phyloP scores from a whole-genome alignment of 495 filamentous ascomycete genomes.

The Lophiotrema nucula region DNA sequence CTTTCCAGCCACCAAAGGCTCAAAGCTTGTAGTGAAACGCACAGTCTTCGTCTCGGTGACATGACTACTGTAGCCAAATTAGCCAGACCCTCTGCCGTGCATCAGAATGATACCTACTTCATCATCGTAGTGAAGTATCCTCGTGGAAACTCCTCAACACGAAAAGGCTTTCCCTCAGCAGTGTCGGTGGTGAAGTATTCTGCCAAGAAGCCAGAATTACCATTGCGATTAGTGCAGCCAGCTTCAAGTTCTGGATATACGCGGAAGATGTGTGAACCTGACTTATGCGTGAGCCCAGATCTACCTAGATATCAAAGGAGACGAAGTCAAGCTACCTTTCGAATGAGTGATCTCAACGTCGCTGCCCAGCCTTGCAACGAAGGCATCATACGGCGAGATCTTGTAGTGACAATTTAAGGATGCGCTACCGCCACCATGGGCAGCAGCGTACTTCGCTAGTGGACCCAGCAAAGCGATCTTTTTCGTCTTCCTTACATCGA shows the following conservation, averaged over 20 bases:
- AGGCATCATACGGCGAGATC: conserved; percentile 64
- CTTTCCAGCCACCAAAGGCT: conserved; percentile 60
- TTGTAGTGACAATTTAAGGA: conserved; percentile 75
- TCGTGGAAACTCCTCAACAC: neutral
- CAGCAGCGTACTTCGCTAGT: conserved; percentile 72
- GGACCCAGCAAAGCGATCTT: conserved; percentile 73
- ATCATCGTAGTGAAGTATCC: conserved; percentile 1
- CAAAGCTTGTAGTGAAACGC: conserved; percentile 57
- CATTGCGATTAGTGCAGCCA: conserved; percentile 18
- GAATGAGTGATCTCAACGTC: conserved; percentile 51
- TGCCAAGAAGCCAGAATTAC: neutral
- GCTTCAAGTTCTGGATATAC: conserved; percentile 6
- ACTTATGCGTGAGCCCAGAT: conserved; percentile 31
- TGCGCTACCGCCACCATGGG: conserved; percentile 77
- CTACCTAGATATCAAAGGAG: conserved; percentile 52
- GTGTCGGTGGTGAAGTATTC: neutral
- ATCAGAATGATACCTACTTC: no score
- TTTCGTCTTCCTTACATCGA: conserved; percentile 31
- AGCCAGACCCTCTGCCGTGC: no score
- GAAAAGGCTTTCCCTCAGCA: neutral
- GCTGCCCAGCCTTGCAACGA: conserved; percentile 49
- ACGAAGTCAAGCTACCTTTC: conserved; percentile 59
- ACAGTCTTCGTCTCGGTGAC: neutral
- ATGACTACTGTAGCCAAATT: no score
- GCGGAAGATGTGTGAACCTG: conserved; percentile 8